Evolutionary conservation across 306 rosid genomes (phyloP), one percentile per base, ranked within the genome.

Genomic region (Cicer chorassanicum): DNA sequence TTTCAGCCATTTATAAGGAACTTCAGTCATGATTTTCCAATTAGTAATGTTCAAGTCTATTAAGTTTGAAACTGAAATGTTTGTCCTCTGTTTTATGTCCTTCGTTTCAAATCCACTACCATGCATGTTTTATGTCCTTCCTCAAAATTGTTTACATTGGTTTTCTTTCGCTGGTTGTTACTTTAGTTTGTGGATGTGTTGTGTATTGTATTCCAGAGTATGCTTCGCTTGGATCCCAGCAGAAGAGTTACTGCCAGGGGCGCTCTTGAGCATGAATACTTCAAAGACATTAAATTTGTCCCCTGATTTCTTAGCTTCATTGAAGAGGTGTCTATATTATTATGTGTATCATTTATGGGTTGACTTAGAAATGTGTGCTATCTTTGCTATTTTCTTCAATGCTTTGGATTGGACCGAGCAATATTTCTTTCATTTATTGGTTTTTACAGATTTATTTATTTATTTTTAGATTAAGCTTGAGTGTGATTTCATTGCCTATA

Each of bases 251-350:
- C 90, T 2, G 99, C 97, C 63, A 84, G 96, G 90, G 84, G 76
- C 61, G 97, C 99, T 50, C 97, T 94, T 51, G 93, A 94, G 91
- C 99, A 94, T 60, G 99, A 92, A 77, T 94, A 94, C 88, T 94
- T 94, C 91, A 92, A 84, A 78, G 99, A 88, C 85, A 89, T 94
- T 38, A 84, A 88, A 78, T 78, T 86, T 77, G 93, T 87, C 56
- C 95, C 96, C 36, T 92, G 86, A 90, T 51, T 73, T 59, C 63
- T 61, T 66, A 50, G 65, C 72, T 40, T 85, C 67, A 41, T 7
- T 64, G 82, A 82, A 61, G 75, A 69, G 77, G 81, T 94, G 98
- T 88, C 86, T 72, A 85, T 91, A 88, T 80, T 70, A 44, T 11
- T 71, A 76, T 84, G 83, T 75, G 86, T 85, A 90, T 84, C 82